These are phyloP conservation scores for Paraphaeosphaeria sporulosa DNA, from an alignment of 2,329 filamentous ascomycete species.

Conservation along the genomic window DNA sequence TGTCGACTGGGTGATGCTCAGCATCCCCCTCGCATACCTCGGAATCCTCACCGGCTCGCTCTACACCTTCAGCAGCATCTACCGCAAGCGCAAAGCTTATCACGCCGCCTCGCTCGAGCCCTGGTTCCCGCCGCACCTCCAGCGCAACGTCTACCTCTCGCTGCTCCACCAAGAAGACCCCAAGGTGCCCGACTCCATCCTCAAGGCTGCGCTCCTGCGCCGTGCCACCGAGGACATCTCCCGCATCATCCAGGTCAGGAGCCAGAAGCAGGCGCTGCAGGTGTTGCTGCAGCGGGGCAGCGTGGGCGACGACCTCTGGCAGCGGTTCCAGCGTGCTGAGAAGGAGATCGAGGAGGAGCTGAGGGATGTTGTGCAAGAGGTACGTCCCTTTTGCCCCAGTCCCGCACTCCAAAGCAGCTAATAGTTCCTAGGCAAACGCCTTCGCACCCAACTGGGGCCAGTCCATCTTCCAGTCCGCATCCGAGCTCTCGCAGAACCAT, in stretches of 20 bases:
- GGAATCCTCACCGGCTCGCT: conserved; percentile 86
- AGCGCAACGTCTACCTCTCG: conserved; percentile 93
- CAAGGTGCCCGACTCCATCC: conserved; percentile 79
- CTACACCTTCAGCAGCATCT: conserved; percentile 89
- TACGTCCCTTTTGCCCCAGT: conserved; percentile 50
- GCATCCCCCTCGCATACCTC: conserved; percentile 89
- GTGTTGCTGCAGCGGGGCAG: conserved; percentile 86
- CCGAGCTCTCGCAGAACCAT: conserved; percentile 90
- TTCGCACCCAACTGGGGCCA: conserved; percentile 90
- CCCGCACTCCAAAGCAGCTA: conserved; percentile 17
- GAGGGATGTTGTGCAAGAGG: conserved; percentile 91
- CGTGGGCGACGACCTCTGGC: conserved; percentile 95
- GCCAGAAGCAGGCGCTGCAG: conserved; percentile 86
- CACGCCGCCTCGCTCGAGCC: conserved; percentile 86
- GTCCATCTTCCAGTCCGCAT: conserved; percentile 95
- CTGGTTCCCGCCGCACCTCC: conserved; percentile 91
- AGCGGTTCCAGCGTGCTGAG: conserved; percentile 89
- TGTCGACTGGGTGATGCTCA: conserved; percentile 82
- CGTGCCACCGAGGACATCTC: conserved; percentile 93
- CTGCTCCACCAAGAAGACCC: conserved; percentile 81
- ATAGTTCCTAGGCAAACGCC: conserved; percentile 77
- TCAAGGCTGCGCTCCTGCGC: conserved; percentile 87
- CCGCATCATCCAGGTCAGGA: conserved; percentile 86
- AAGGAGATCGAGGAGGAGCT: conserved; percentile 98
- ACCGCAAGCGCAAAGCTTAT: conserved; percentile 85